These are phyloP conservation scores for Schizosaccharomyces versatilis DNA, from an alignment of 1,139 yeast genomes.

Conservation along the genomic window DNA sequence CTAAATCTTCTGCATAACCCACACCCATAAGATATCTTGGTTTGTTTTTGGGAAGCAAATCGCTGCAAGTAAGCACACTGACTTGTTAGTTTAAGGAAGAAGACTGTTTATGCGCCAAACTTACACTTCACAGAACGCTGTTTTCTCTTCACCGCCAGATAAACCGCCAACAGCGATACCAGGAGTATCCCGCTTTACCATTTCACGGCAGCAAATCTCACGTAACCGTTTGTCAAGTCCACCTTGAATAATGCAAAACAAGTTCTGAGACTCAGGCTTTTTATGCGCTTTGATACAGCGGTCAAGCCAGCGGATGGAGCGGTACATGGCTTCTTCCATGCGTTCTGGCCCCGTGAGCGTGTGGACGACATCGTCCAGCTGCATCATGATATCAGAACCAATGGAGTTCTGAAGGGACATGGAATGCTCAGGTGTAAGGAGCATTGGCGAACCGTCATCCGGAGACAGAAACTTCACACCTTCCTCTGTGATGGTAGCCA, in stretches of 20 bases:
- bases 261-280: constrained; percentile 23
- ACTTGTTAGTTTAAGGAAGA: background rate
- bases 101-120: constrained; percentile 2
- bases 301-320: constrained; percentile 26
- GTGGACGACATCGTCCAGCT: constrained; percentile 25
- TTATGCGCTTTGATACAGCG: constrained; percentile 26
- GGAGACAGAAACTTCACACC: constrained; percentile 26
- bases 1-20: constrained; percentile 27
- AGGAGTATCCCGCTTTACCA: constrained; percentile 25
- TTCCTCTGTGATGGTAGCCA: constrained; percentile 26
- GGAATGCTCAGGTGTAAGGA: constrained; percentile 27
- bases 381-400: constrained; percentile 28
- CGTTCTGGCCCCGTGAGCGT: constrained; percentile 25
- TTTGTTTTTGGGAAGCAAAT: constrained; percentile 22
- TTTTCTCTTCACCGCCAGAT: constrained; percentile 27
- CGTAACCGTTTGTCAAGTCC: constrained; percentile 24
- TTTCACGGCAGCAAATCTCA: constrained; percentile 22
- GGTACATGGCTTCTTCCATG: constrained; percentile 23
- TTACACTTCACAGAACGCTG: constrained; percentile 20
- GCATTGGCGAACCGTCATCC: constrained; percentile 27
- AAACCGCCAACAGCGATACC: constrained; percentile 28
- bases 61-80: constrained; percentile 22
- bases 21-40: constrained; percentile 29
- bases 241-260: constrained; percentile 27
- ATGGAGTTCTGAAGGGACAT: constrained; percentile 24